These are phyloP conservation scores for Sphaerulina vaccinii DNA, from an alignment of 2,329 filamentous ascomycete species.

Conservation along the genomic window DNA sequence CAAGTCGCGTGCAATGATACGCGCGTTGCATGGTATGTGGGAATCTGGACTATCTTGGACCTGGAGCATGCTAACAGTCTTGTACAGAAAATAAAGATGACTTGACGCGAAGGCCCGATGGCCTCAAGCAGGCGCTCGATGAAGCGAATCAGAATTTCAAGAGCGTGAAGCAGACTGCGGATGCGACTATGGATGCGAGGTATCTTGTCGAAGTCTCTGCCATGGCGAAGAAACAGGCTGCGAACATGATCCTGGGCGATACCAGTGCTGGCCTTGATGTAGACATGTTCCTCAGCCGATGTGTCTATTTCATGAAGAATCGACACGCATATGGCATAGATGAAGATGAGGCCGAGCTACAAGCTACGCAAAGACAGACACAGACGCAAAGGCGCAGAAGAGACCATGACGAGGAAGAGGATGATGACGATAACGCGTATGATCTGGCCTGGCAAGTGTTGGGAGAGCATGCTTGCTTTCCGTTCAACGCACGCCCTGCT, in stretches of 20 bases:
- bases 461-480: constrained; percentile 73
- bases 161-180: constrained; percentile 75
- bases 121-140: constrained; percentile 39
- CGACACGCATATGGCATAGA: constrained; percentile 56
- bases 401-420: constrained; percentile 42
- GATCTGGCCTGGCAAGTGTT: constrained; percentile 86
- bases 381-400: constrained; percentile 25
- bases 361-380: constrained; percentile 13
- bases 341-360: constrained; percentile 50
- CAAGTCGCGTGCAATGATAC: constrained; percentile 65
- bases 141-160: constrained; percentile 59
- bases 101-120: constrained; percentile 63
- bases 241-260: constrained; percentile 71
- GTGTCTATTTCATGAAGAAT: constrained; percentile 73
- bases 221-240: constrained; percentile 73
- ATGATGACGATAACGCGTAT: constrained; percentile 62
- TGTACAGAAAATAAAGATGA: constrained; percentile 67
- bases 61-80: constrained; percentile 29
- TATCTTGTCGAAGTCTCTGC: constrained; percentile 79
- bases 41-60: neutral
- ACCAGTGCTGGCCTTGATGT: constrained; percentile 75
- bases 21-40: constrained; percentile 57
- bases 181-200: constrained; percentile 88
- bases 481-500: constrained; percentile 69
- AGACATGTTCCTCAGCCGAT: constrained; percentile 89